Conservation (phyloP, 768 basidiomycete genomes). For the Trametopsis cervina region DNA sequence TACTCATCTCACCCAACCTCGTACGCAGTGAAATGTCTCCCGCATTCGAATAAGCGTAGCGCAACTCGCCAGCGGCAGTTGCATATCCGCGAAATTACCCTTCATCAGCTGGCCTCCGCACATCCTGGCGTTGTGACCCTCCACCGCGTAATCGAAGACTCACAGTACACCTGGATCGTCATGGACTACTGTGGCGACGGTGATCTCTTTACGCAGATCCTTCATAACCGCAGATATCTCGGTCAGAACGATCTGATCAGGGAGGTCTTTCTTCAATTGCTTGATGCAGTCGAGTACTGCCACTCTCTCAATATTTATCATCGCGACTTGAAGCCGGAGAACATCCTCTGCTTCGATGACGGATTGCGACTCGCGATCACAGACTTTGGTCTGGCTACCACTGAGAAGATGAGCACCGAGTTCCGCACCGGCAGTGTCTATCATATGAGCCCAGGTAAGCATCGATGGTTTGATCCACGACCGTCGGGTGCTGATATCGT, state of each 20-base stretch:
- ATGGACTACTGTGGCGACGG: conserved; percentile 91
- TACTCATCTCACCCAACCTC: conserved; percentile 39
- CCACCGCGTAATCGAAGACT: conserved; percentile 82
- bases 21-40: conserved; percentile 90
- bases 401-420: conserved; percentile 77
- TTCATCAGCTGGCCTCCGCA: conserved; percentile 68
- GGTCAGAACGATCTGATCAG: conserved; percentile 83
- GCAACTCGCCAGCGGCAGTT: conserved; percentile 59
- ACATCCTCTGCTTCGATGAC: conserved; percentile 77
- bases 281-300: conserved; percentile 91
- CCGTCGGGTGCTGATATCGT: conserved; percentile 4
- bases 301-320: conserved; percentile 91
- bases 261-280: conserved; percentile 85
- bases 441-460: conserved; percentile 91
- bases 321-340: conserved; percentile 97
- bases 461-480: conserved; percentile 1
- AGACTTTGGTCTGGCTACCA: conserved; percentile 93
- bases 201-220: conserved; percentile 89
- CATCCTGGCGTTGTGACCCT: conserved; percentile 84
- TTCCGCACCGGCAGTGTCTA: conserved; percentile 97
- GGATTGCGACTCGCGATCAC: conserved; percentile 80
- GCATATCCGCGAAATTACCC: conserved; percentile 83
- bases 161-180: conserved; percentile 77
- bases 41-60: conserved; percentile 41
- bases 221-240: conserved; percentile 69